Conservation (phyloP, 306 rosid species). For the Medicago arabica region DNA sequence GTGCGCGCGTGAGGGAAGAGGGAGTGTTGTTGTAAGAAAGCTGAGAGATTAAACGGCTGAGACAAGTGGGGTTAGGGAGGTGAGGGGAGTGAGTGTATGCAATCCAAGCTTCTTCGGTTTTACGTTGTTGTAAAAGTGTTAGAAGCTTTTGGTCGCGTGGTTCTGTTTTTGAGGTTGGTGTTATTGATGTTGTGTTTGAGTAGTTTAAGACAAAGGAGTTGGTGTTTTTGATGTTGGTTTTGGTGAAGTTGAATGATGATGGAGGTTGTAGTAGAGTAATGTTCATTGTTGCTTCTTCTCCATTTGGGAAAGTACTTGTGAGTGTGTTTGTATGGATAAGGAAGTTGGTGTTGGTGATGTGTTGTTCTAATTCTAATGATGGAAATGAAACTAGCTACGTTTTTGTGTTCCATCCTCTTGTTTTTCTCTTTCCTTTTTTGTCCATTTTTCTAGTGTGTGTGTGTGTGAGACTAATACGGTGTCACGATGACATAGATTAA, state of each 20-base stretch:
- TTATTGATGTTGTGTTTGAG: constrained; percentile 47
- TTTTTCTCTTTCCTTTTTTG: constrained; percentile 27
- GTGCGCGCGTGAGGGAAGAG: constrained; percentile 77
- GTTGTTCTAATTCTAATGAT: constrained; percentile 3
- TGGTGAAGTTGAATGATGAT: constrained; percentile 37
- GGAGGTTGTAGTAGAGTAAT: constrained; percentile 35
- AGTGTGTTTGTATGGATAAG: constrained; percentile 33
- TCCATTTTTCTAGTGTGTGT: not conserved
- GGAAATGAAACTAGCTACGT: constrained; percentile 59
- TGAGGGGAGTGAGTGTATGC: constrained; percentile 56
- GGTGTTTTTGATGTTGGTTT: constrained; percentile 36
- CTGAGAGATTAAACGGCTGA: constrained; percentile 84
- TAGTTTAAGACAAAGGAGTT: constrained; percentile 42
- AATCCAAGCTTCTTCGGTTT: constrained; percentile 89
- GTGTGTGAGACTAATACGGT: too few relatives aligned
- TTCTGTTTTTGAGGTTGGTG: constrained; percentile 30
- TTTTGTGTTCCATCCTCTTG: constrained; percentile 52
- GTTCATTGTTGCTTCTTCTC: constrained; percentile 65
- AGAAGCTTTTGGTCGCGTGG: constrained; percentile 67
- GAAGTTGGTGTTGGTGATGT: constrained; percentile 12
- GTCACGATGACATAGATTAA: too few relatives aligned
- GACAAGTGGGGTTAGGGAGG: constrained; percentile 81
- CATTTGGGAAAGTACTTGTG: constrained; percentile 48
- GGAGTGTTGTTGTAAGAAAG: constrained; percentile 65
- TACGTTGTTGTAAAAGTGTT: constrained; percentile 70